Evolutionary conservation across 129 eudicot genomes (phyloP).

Genomic region (Logfia minima): DNA sequence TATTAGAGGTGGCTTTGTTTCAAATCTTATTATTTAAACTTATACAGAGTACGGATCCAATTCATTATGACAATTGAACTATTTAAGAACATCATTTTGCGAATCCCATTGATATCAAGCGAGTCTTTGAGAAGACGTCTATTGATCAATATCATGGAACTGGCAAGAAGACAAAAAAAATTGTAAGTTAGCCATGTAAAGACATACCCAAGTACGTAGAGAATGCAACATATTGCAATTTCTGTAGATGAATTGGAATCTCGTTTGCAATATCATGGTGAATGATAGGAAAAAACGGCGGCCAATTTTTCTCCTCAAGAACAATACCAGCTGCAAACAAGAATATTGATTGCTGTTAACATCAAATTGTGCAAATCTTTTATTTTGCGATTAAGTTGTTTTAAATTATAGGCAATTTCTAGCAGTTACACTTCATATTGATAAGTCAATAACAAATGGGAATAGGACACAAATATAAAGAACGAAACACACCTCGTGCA

Average conservation of each 20-base stretch:
- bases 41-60: not conserved
- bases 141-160: conserved; percentile 1
- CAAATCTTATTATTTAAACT: not conserved
- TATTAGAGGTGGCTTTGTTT: conserved; percentile 17
- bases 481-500: conserved; percentile 62
- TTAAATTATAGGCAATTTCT: not conserved
- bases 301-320: conserved; percentile 98
- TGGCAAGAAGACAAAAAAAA: not conserved
- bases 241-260: conserved; percentile 95
- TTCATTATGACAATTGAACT: not conserved
- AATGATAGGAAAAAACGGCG: conserved; percentile 94
- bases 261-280: conserved; percentile 98
- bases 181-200: not conserved
- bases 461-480: not conserved
- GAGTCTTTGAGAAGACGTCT: not conserved
- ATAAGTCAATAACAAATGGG: not conserved
- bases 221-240: conserved; percentile 89
- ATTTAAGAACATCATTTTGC: conserved; percentile 6
- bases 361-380: not conserved
- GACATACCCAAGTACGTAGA: conserved; percentile 83
- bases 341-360: conserved; percentile 14
- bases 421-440: not conserved
- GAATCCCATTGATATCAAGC: conserved; percentile 2
- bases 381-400: not conserved
- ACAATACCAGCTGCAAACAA: conserved; percentile 92